Percentiles rank a stretch among this genome's conserved stretches.
Conservation (phyloP, 257 asterid species). For the Scutellaria minor region DNA sequence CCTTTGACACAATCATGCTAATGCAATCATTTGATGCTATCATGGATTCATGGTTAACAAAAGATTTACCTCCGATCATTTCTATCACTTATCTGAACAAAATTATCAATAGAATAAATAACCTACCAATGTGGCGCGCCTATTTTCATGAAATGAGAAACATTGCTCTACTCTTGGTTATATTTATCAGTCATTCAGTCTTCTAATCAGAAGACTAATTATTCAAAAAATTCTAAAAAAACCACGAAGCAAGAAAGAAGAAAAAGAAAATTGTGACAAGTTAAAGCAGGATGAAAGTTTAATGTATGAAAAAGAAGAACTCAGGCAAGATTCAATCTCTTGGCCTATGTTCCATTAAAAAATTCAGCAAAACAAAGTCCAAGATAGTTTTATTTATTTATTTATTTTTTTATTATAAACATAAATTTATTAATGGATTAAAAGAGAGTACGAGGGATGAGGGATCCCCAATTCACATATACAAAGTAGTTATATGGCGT, state of each 20-base stretch:
- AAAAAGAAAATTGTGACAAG: neutral
- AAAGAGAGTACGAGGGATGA: neutral
- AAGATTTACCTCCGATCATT: neutral
- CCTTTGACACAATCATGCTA: no score
- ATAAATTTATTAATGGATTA: no score
- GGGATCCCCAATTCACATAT: no score
- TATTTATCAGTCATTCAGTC: neutral
- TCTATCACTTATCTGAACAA: neutral
- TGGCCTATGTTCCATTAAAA: slow-evolving; percentile 1
- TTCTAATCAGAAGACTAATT: neutral
- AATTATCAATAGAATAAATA: neutral
- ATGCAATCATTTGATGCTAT: neutral
- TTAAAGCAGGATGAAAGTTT: neutral
- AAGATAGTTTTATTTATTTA: no score
- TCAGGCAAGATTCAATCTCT: neutral
- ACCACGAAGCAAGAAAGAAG: neutral
- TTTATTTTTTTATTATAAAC: no score
- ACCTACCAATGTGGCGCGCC: neutral
- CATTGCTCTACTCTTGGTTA: neutral
- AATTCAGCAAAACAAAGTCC: neutral
- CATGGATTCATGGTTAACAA: neutral
- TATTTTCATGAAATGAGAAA: neutral
- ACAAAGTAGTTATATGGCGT: no score
- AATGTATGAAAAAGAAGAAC: neutral
- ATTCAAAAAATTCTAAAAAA: neutral